A percentile compares a stretch with the other conserved stretches of the same genome.
Conservation (phyloP, 192 early-diverging fungal species). For the Coemansia sp. region DNA sequence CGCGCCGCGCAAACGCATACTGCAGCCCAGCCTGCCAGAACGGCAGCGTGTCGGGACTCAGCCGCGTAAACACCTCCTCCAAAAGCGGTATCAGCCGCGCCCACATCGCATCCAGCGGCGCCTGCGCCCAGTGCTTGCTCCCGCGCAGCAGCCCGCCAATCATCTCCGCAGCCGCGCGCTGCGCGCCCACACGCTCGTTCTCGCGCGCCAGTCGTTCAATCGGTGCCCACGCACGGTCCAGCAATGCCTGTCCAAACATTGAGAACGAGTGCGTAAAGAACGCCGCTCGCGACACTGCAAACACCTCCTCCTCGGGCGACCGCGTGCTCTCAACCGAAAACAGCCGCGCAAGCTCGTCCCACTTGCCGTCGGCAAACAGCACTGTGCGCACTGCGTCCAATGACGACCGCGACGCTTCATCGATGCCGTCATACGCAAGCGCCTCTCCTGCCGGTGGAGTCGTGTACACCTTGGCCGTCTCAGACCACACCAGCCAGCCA, state of each 20-base stretch:
- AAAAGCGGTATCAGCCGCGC: conserved; percentile 65
- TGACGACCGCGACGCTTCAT: conserved; percentile 57
- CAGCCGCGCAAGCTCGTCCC: conserved; percentile 63
- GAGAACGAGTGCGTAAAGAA: conserved; percentile 72
- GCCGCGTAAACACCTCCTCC: conserved; percentile 57
- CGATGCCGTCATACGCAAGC: conserved; percentile 53
- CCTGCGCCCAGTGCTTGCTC: conserved; percentile 78
- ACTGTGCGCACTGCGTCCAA: conserved; percentile 55
- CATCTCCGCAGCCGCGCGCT: conserved; percentile 80
- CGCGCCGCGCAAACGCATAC: conserved; percentile 63
- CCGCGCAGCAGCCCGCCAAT: conserved; percentile 81
- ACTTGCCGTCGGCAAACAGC: conserved; percentile 62
- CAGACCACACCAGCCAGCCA: conserved; percentile 86
- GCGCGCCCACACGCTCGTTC: conserved; percentile 69
- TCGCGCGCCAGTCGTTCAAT: conserved; percentile 55
- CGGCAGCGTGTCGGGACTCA: conserved; percentile 70
- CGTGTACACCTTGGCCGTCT: conserved; percentile 55
- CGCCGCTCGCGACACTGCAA: conserved; percentile 59
- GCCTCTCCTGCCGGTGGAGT: conserved; percentile 28
- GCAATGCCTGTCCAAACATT: conserved; percentile 63
- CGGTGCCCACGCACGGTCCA: conserved; percentile 55
- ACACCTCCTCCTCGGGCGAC: conserved; percentile 61
- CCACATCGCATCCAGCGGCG: conserved; percentile 61
- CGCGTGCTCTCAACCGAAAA: conserved; percentile 67
- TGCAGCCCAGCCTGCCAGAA: conserved; percentile 76